Percentiles rank a stretch among this genome's conserved stretches.
phyloP scores from a whole-genome alignment of 495 filamentous ascomycete species.

The Letharia columbiana region DNA sequence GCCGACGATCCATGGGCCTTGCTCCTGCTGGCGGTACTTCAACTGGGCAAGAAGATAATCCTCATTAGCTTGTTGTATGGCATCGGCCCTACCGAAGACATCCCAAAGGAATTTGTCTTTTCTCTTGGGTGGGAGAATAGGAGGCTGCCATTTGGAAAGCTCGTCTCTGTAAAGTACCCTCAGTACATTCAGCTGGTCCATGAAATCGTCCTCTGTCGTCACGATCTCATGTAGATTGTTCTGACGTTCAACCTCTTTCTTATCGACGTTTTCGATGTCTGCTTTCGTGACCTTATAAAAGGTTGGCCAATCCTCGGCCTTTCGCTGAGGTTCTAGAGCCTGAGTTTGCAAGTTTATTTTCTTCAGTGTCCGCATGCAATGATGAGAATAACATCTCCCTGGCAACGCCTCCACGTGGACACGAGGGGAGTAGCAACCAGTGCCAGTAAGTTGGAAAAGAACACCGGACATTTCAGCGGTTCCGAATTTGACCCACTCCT shows the following conservation, averaged over 20 bases:
- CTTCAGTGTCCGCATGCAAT: slow-evolving; percentile 88
- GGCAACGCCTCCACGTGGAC: slow-evolving; percentile 66
- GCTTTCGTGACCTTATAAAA: slow-evolving; percentile 85
- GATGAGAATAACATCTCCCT: slow-evolving; percentile 84
- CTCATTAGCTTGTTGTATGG: slow-evolving; percentile 84
- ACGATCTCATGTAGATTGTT: slow-evolving; percentile 96
- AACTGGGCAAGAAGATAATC: slow-evolving; percentile 90
- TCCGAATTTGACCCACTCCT: slow-evolving; percentile 96
- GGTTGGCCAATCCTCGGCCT: slow-evolving; percentile 76
- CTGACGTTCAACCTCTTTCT: slow-evolving; percentile 87
- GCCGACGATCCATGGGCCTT: slow-evolving; percentile 87
- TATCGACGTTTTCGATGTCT: slow-evolving; percentile 53
- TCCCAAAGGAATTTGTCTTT: slow-evolving; percentile 67
- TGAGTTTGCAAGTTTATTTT: slow-evolving; percentile 79
- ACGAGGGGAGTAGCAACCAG: slow-evolving; percentile 80
- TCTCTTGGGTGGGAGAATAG: slow-evolving; percentile 68
- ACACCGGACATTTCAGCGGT: slow-evolving; percentile 70
- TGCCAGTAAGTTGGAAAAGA: slow-evolving; percentile 85
- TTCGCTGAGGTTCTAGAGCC: slow-evolving; percentile 57
- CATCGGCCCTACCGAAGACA: slow-evolving; percentile 86
- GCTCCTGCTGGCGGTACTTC: slow-evolving; percentile 94
- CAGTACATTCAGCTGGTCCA: slow-evolving; percentile 78
- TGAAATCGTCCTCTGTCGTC: slow-evolving; percentile 82
- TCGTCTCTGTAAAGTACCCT: slow-evolving; percentile 79
- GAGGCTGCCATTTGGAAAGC: slow-evolving; percentile 61